Conservation (phyloP, 306 rosid species). For the Cercis canadensis region DNA sequence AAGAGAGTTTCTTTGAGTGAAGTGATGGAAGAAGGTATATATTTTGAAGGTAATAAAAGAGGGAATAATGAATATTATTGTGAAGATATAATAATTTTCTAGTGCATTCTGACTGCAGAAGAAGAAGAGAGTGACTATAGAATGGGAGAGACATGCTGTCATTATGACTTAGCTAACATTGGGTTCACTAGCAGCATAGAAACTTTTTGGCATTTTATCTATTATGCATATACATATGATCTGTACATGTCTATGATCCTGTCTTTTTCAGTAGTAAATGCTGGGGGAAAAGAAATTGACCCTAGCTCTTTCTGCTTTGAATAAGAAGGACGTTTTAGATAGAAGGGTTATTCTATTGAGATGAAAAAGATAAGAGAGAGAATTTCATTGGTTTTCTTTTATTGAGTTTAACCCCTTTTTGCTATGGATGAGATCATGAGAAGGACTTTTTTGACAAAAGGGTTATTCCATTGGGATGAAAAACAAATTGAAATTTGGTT, state of each 20-base stretch:
- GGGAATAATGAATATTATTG: not conserved
- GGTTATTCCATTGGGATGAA: not conserved
- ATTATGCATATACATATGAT: constrained; percentile 39
- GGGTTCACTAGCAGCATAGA: constrained; percentile 41
- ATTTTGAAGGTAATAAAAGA: not conserved
- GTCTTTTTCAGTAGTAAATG: constrained; percentile 62
- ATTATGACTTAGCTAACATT: constrained; percentile 56
- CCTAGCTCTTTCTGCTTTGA: constrained; percentile 33
- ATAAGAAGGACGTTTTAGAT: constrained; percentile 21
- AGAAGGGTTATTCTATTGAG: not conserved
- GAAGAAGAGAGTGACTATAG: constrained; percentile 39
- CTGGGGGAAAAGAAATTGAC: constrained; percentile 32
- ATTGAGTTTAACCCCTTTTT: too few species aligned
- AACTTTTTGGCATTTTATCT: constrained; percentile 38
- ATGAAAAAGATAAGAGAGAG: too few species aligned
- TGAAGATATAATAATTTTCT: constrained; percentile 20
- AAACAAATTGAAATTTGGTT: too few species aligned
- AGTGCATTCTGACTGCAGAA: constrained; percentile 18
- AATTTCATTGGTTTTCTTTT: too few species aligned
- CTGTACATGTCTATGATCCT: constrained; percentile 46
- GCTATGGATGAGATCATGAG: not conserved
- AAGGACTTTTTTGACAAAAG: constrained; percentile 15
- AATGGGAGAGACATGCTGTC: constrained; percentile 47
- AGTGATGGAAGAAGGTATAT: constrained; percentile 2
- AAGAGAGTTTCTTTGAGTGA: not conserved